Percentiles rank a stretch among this genome's conserved stretches.
Conservation (phyloP, 2,329 filamentous ascomycete species). For the Metarhizium humberi region DNA sequence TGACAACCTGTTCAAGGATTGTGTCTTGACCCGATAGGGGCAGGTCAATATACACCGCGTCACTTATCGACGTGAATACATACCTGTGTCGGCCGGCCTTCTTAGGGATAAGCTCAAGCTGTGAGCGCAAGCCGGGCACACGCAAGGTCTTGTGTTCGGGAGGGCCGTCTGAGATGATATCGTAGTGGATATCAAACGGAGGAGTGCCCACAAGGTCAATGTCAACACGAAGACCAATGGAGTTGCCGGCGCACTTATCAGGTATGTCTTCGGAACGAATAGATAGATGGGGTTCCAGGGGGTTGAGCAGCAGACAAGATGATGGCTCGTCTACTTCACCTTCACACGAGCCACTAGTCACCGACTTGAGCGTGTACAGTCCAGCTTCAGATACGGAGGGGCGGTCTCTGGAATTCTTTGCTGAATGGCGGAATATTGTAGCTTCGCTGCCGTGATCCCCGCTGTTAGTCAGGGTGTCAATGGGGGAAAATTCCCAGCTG, state of each 20-base stretch:
- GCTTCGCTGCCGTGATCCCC: slow-evolving; percentile 59
- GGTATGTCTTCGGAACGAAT: slow-evolving; percentile 73
- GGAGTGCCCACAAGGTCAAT: slow-evolving; percentile 87
- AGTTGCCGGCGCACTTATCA: slow-evolving; percentile 91
- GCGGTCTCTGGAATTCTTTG: slow-evolving; percentile 52
- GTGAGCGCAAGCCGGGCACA: slow-evolving; percentile 66
- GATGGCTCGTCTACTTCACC: slow-evolving; percentile 90
- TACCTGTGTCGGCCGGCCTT: slow-evolving; percentile 83
- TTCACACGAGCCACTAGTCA: slow-evolving; percentile 71
- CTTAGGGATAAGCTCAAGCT: slow-evolving; percentile 73
- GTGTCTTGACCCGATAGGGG: slow-evolving; percentile 52
- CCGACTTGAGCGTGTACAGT: slow-evolving; percentile 73
- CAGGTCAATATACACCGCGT: slow-evolving; percentile 67
- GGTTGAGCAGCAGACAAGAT: slow-evolving; percentile 87
- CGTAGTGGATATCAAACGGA: slow-evolving; percentile 78
- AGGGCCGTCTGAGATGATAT: slow-evolving; percentile 54
- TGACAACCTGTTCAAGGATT: slow-evolving; percentile 78
- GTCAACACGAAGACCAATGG: slow-evolving; percentile 81
- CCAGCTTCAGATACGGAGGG: slow-evolving; percentile 68
- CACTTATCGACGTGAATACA: slow-evolving; percentile 70
- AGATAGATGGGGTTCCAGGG: slow-evolving; percentile 71
- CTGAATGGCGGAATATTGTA: slow-evolving; percentile 45
- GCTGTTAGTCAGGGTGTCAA: slow-evolving; percentile 57
- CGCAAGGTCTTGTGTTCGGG: slow-evolving; percentile 43
- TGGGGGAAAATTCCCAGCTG: slow-evolving; percentile 73